phyloP scores from a whole-genome alignment of 352 stramenopile genomes.

The Phytophthora gonapodyides region DNA sequence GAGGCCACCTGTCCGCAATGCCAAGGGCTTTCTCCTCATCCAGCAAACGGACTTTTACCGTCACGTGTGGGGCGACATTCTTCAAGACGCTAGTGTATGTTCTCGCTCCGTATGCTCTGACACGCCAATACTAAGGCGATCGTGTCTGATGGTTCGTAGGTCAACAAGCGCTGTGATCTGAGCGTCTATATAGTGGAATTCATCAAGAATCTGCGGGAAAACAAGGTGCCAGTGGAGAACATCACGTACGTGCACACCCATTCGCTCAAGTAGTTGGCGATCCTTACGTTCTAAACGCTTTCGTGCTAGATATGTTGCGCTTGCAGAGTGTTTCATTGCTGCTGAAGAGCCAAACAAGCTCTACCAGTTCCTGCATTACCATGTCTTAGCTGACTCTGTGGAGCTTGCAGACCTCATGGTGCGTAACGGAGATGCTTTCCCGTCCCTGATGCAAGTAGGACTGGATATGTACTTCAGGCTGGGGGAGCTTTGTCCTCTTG shows the following conservation, averaged over 20 bases:
- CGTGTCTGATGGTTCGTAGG: constrained; percentile 32
- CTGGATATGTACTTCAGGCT: constrained; percentile 75
- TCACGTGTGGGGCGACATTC: constrained; percentile 56
- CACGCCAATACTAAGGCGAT: not conserved
- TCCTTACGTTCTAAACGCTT: constrained; percentile 2
- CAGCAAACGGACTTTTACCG: constrained; percentile 65
- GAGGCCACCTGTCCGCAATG: constrained; percentile 37
- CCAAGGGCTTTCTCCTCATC: constrained; percentile 48
- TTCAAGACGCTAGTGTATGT: constrained; percentile 48
- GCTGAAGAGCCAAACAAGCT: constrained; percentile 51
- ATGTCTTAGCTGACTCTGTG: constrained; percentile 58
- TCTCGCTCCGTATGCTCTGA: not conserved
- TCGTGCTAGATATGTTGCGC: constrained; percentile 50
- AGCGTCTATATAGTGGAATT: constrained; percentile 69
- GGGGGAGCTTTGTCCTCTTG: constrained; percentile 44
- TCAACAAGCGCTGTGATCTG: constrained; percentile 40
- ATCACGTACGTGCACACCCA: constrained; percentile 50
- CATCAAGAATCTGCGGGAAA: constrained; percentile 59
- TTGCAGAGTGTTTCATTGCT: constrained; percentile 58
- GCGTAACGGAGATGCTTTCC: constrained; percentile 24
- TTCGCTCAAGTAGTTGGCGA: not conserved
- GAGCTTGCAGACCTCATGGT: constrained; percentile 65
- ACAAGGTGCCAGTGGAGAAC: constrained; percentile 57
- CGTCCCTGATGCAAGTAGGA: constrained; percentile 55
- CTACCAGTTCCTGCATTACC: constrained; percentile 70